Evolutionary conservation across 2,329 filamentous ascomycete genomes (phyloP), one percentile per base, ranked within the genome.

Genomic region (Colletotrichum sp.): DNA sequence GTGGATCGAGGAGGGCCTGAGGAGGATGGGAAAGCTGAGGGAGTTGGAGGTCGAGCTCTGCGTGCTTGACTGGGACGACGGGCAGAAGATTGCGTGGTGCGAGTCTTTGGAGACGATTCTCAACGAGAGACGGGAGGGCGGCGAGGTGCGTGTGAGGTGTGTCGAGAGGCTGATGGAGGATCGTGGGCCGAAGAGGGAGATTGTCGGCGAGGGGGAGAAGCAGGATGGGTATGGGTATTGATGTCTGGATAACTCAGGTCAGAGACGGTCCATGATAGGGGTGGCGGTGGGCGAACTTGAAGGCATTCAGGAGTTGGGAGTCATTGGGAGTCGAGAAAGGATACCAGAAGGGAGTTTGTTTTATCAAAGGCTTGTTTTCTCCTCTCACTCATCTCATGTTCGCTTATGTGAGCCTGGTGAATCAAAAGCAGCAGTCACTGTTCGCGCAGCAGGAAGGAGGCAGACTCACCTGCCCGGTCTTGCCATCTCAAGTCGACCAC

Each of bases 11-110:
- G 79, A 75, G 7, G 85, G 86, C 3, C 77, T 88, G 60, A 70
- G 77, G 18, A 76, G 75, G 56, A 76, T 88, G 76, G 43, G 30
- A 7, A 77, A 66, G 16, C 79, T 88, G 65, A 79, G 83, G 76
- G 80, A 78, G 66, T 72, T 88, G 6, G 87, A 88, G 79, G 81
- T 88, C 69, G 87, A 88, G 79, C 78, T 88, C 8, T 79, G 77
- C 22, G 79, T 82, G 43, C 70, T 79, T 27, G 78, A 79, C 15
- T 83, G 86, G 84, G 78, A 79, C 8, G 78, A 79, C 7, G 72
- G 55, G 16, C 78, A 80, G 39, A 86, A 85, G 79, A 15, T 85
- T 13, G 77, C 76, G 27, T 88, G 85, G 85, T 86, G 85, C 36
- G 67, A 58, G 70, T 70, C 70, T 25, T 72, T 87, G 39, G 79